These are phyloP conservation scores for Zygoascus flipseniorum DNA, from an alignment of 805 yeast species.

Conservation along the genomic window DNA sequence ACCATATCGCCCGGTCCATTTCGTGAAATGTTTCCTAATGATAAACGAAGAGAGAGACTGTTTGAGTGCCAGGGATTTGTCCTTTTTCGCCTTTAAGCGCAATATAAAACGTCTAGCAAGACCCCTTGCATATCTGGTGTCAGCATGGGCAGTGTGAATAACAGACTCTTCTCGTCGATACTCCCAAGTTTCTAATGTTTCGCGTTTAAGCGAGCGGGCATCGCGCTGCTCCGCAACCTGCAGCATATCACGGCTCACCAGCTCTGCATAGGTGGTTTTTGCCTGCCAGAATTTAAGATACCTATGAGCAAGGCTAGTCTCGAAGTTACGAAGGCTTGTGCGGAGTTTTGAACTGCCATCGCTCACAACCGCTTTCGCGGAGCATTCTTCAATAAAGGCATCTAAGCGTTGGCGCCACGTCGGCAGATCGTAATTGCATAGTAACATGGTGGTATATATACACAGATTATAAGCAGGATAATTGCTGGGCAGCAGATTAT, in stretches of 20 bases:
- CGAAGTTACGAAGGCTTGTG: background rate
- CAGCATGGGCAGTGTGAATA: background rate
- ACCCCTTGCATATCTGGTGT: background rate
- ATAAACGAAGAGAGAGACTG: background rate
- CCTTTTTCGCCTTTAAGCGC: background rate
- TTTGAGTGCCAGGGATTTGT: background rate
- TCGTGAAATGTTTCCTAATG: background rate
- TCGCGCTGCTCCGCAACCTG: background rate
- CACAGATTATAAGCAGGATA: constrained; percentile 12
- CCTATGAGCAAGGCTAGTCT: background rate
- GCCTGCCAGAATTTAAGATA: constrained; percentile 1
- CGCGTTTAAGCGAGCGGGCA: constrained; percentile 1
- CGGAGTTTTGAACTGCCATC: background rate
- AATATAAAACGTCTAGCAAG: background rate
- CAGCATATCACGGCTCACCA: background rate
- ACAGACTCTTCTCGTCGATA: background rate
- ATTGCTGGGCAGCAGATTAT: constrained; percentile 6
- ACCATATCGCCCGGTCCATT: background rate
- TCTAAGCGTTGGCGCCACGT: constrained; percentile 15
- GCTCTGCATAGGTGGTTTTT: background rate
- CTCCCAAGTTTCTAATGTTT: constrained; percentile 1
- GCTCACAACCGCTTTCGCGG: constrained; percentile 1
- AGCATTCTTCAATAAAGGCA: constrained; percentile 9
- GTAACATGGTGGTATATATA: constrained; percentile 10
- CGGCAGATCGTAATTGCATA: constrained; percentile 9